These are phyloP conservation scores for Aureobasidium sp. DNA, from an alignment of 2,329 filamentous ascomycete species.

Conservation along the genomic window DNA sequence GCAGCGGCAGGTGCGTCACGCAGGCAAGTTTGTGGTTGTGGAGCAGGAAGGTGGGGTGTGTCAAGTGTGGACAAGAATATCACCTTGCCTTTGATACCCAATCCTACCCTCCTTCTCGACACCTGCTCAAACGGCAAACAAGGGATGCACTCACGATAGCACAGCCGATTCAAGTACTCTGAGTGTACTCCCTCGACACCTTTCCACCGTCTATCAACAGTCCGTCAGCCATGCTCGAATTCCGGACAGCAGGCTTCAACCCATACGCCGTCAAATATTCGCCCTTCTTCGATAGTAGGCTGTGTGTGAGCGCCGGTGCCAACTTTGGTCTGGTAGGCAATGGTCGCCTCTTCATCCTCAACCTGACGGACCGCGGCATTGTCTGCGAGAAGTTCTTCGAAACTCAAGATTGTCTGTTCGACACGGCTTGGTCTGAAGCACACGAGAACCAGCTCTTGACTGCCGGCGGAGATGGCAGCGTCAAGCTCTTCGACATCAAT, in stretches of 20 bases:
- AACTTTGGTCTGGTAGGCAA: slow-evolving; percentile 98
- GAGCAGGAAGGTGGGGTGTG: slow-evolving; percentile 3
- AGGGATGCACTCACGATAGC: slow-evolving; percentile 4
- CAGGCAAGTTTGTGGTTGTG: neutral
- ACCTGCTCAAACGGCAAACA: neutral
- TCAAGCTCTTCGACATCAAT: slow-evolving; percentile 87
- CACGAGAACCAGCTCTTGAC: slow-evolving; percentile 91
- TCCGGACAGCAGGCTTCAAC: slow-evolving; percentile 87
- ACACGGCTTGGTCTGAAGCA: slow-evolving; percentile 89
- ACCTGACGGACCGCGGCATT: slow-evolving; percentile 75
- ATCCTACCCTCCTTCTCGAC: neutral
- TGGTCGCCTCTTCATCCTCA: slow-evolving; percentile 78
- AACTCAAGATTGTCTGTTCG: slow-evolving; percentile 94
- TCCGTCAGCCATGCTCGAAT: slow-evolving; percentile 68
- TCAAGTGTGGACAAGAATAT: neutral
- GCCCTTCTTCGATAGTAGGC: slow-evolving; percentile 90
- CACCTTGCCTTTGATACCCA: neutral
- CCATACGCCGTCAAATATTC: slow-evolving; percentile 98
- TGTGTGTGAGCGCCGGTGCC: slow-evolving; percentile 82
- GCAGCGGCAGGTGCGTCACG: neutral
- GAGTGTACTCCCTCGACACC: neutral
- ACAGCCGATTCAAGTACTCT: neutral
- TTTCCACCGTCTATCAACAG: neutral
- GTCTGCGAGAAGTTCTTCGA: slow-evolving; percentile 85
- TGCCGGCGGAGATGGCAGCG: slow-evolving; percentile 84